Percentiles rank a stretch among this genome's conserved stretches.
phyloP scores from a whole-genome alignment of 768 basidiomycete genomes.

The Mycena olivaceomarginata region DNA sequence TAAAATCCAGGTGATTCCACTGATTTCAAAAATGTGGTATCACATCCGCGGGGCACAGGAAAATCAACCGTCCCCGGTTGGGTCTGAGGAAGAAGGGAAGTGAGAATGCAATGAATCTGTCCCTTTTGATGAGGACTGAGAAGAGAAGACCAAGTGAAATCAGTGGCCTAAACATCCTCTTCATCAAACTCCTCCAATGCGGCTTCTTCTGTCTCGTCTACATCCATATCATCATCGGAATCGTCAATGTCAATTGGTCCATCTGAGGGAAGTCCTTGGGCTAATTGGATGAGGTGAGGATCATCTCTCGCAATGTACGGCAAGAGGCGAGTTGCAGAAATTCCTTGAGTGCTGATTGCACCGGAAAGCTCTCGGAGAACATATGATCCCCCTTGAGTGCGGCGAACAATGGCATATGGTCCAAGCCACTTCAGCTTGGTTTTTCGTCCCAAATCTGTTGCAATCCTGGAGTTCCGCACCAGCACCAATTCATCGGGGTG shows the following conservation, averaged over 20 bases:
- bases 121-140: no score
- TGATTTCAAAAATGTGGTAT: no score
- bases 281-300: neutral
- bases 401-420: conserved; percentile 19
- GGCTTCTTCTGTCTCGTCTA: neutral
- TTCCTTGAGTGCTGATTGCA: conserved; percentile 2
- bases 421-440: conserved; percentile 11
- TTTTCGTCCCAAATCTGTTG: neutral
- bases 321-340: conserved; percentile 1
- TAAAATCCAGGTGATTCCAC: no score
- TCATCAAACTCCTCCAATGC: no score
- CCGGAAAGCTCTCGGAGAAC: conserved; percentile 22
- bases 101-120: no score
- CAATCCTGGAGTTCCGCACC: neutral
- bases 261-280: neutral
- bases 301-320: conserved; percentile 13
- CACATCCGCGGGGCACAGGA: no score
- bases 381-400: conserved; percentile 16
- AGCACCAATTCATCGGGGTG: neutral
- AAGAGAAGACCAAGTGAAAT: no score
- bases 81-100: no score
- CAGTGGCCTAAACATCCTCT: no score
- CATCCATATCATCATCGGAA: neutral
- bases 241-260: neutral
- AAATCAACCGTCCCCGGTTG: no score